Evolutionary conservation across 2,329 filamentous ascomycete species (phyloP), one percentile per base, ranked within the genome.

Genomic region (Akanthomyces muscarius): DNA sequence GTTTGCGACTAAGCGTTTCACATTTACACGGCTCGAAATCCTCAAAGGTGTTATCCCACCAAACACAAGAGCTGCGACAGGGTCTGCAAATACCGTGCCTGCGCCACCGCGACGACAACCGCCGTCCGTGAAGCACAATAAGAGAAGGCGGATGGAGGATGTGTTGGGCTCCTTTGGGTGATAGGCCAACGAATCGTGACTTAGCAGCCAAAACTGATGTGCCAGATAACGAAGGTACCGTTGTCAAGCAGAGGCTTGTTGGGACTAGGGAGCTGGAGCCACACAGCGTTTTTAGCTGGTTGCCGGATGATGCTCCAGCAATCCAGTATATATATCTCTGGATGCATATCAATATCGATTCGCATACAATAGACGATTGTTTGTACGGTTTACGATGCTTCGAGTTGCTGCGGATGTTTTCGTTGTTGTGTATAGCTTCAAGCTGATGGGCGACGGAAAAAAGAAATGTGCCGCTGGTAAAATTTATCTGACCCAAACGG

Each of bases 401-500:
- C 55, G 44, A 13, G 55, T 48, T 7, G 5, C 47, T 2, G 28
- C 5, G 6, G 5, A 38, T 11, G 5, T 36, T 1, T 28, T 48
- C 42, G 42, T 36, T 10, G 50, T 16, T 10, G 50, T 16, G 21
- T 5, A 28, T 59, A 50, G 45, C 56, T 51, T 51, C 56, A 51
- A 41, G 4, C 14, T 28, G 3, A 38, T 36, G 13, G 33, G 33
- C 23, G 33, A 44, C 7, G 18, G 18, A 53, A 53, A 66, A 33
- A 63, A 63, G 63, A 63, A 11, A 72, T 76, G 75, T 76, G 64
- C 71, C 75, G 72, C 71, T 63, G 67, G 58, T 70, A 71, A 69
- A 70, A 72, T 75, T 73, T 74, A 71, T 73, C 71, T 71, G 65
- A 63, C 45, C 69, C 72, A 73, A 72, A 73, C 71, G 64, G 71